Percentiles rank a stretch among this genome's conserved stretches.
Conservation (phyloP, 495 filamentous ascomycete genomes). For the Jackrogersella minutella region DNA sequence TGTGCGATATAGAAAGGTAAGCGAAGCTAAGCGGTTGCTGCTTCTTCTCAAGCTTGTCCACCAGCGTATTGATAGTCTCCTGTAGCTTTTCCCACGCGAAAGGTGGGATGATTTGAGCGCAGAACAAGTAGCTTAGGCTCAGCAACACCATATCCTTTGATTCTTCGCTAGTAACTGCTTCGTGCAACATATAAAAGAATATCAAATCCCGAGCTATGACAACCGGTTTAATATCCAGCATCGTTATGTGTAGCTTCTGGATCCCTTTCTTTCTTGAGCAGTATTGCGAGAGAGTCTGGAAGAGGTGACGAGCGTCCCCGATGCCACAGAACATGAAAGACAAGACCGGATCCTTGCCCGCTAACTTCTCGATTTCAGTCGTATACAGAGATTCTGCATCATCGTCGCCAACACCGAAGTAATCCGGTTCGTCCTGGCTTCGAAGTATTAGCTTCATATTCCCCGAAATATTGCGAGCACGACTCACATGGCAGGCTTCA, state of each 20-base stretch:
- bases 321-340: constrained; percentile 48
- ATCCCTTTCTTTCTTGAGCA: constrained; percentile 5
- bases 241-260: constrained; percentile 45
- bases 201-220: constrained; percentile 44
- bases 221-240: constrained; percentile 45
- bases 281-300: constrained; percentile 38
- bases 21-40: constrained; percentile 21
- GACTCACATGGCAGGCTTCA: constrained; percentile 37
- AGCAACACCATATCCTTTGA: constrained; percentile 11
- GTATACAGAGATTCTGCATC: constrained; percentile 39
- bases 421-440: constrained; percentile 31
- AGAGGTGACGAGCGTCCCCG: constrained; percentile 47
- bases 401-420: constrained; percentile 44
- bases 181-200: constrained; percentile 35
- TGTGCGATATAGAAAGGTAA: constrained; percentile 22
- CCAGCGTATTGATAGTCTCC: constrained; percentile 24
- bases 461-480: not conserved
- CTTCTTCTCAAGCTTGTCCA: constrained; percentile 17
- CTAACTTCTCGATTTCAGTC: constrained; percentile 14
- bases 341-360: constrained; percentile 22
- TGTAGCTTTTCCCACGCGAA: constrained; percentile 42
- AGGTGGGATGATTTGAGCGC: constrained; percentile 39
- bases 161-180: constrained; percentile 4
- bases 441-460: constrained; percentile 5
- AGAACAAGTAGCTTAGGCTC: constrained; percentile 43